Evolutionary conservation across 2,329 filamentous ascomycete species (phyloP).

Genomic region (Biscogniauxia sp.): DNA sequence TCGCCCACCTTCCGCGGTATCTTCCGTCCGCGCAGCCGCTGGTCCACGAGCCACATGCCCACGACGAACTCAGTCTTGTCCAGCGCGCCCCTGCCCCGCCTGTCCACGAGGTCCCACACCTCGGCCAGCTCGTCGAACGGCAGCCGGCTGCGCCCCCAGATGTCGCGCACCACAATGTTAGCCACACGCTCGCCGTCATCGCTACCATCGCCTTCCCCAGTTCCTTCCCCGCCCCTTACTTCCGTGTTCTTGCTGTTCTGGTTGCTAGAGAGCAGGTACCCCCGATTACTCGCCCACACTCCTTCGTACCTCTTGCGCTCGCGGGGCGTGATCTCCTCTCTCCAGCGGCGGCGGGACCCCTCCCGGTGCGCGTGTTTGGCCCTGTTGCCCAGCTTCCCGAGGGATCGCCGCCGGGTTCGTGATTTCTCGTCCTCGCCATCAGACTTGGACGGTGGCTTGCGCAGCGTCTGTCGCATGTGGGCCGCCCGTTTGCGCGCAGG

Average conservation of each 20-base stretch:
- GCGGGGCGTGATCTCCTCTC: constrained; percentile 67
- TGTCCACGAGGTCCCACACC: constrained; percentile 74
- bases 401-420: constrained; percentile 38
- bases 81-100: constrained; percentile 52
- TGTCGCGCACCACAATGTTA: constrained; percentile 68
- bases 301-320: constrained; percentile 82
- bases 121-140: constrained; percentile 67
- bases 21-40: constrained; percentile 76
- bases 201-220: constrained; percentile 27
- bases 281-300: constrained; percentile 79
- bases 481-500: constrained; percentile 46
- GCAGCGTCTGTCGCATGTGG: constrained; percentile 64
- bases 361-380: constrained; percentile 75
- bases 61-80: constrained; percentile 74
- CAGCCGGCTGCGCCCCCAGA: constrained; percentile 72
- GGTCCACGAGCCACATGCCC: constrained; percentile 79
- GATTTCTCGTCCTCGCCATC: constrained; percentile 53
- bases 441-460: constrained; percentile 48
- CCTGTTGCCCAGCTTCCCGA: constrained; percentile 43
- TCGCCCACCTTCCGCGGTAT: constrained; percentile 67
- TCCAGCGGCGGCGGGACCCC: constrained; percentile 72
- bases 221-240: constrained; percentile 10
- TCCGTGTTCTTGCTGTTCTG: too few relatives aligned
- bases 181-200: constrained; percentile 49
- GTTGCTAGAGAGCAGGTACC: constrained; percentile 42